These are phyloP conservation scores for Candida mattraensis DNA, from an alignment of 805 yeast genomes.

Conservation along the genomic window DNA sequence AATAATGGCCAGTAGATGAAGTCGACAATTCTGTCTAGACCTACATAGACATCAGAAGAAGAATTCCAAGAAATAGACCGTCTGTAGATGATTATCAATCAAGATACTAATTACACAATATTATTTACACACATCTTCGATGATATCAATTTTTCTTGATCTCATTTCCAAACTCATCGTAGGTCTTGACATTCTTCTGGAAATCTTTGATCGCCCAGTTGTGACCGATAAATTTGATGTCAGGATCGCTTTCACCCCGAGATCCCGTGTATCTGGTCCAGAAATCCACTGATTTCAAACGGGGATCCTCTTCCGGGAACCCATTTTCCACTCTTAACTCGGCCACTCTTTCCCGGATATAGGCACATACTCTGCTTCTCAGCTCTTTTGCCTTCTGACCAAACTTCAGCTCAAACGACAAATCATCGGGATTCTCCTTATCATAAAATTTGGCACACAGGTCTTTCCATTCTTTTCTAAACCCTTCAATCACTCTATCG, in stretches of 20 bases:
- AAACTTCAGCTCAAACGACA: slow-evolving; percentile 58
- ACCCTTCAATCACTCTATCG: slow-evolving; percentile 56
- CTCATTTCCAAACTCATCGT: slow-evolving; percentile 35
- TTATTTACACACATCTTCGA: slow-evolving; percentile 8
- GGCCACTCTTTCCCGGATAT: slow-evolving; percentile 62
- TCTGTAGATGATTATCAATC: too few species aligned
- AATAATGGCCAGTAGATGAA: too few species aligned
- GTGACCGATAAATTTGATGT: slow-evolving; percentile 68
- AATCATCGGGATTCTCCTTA: slow-evolving; percentile 51
- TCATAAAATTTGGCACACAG: slow-evolving; percentile 57
- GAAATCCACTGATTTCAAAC: slow-evolving; percentile 66
- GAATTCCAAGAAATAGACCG: too few species aligned
- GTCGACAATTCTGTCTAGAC: too few species aligned
- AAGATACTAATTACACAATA: too few species aligned
- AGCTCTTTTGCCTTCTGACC: slow-evolving; percentile 67
- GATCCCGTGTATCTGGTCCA: slow-evolving; percentile 69
- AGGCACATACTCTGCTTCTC: slow-evolving; percentile 69
- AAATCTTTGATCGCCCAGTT: slow-evolving; percentile 81
- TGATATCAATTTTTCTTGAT: slow-evolving; percentile 13
- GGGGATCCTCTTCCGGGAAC: slow-evolving; percentile 60
- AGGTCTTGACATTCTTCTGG: slow-evolving; percentile 43
- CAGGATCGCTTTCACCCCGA: slow-evolving; percentile 69
- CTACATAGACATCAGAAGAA: too few species aligned
- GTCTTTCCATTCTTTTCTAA: slow-evolving; percentile 68
- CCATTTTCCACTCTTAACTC: slow-evolving; percentile 41